A percentile compares a stretch with the other conserved stretches of the same genome.
Evolutionary conservation across 2,329 filamentous ascomycete species (phyloP).

Genomic region (Fusarium pseudonygamai): DNA sequence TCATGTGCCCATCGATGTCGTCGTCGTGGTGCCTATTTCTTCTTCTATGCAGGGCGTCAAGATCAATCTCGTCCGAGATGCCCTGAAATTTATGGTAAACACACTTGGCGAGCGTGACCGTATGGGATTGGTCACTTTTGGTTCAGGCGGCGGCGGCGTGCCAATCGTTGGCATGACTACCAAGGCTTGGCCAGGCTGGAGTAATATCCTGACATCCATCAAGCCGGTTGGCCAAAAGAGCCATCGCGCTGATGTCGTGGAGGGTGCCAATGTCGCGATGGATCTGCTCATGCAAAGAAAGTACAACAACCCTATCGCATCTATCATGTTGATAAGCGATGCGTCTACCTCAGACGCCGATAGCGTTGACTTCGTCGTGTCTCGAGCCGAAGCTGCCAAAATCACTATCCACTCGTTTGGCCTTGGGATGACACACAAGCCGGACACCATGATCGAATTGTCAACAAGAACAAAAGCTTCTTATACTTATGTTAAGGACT

Average conservation of each 20-base stretch:
- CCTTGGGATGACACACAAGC: slow-evolving; percentile 95
- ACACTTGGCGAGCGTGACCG: slow-evolving; percentile 92
- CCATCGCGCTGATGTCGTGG: slow-evolving; percentile 93
- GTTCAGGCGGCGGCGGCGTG: slow-evolving; percentile 90
- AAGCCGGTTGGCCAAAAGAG: slow-evolving; percentile 96
- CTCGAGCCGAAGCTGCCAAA: slow-evolving; percentile 96
- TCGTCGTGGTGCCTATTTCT: slow-evolving; percentile 95
- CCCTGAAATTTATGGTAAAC: slow-evolving; percentile 89
- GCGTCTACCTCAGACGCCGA: slow-evolving; percentile 94
- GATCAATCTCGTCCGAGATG: slow-evolving; percentile 91
- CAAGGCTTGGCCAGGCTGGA: slow-evolving; percentile 93
- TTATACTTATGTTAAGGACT: slow-evolving; percentile 98
- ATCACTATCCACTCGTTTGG: slow-evolving; percentile 98
- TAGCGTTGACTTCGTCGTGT: slow-evolving; percentile 97
- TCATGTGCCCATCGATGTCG: slow-evolving; percentile 93
- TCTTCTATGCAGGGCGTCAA: slow-evolving; percentile 99
- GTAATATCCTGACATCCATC: slow-evolving; percentile 84
- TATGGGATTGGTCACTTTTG: slow-evolving; percentile 97
- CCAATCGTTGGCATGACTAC: slow-evolving; percentile 98
- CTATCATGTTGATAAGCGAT: slow-evolving; percentile 96
- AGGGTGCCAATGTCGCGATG: slow-evolving; percentile 98
- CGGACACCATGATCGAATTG: slow-evolving; percentile 97
- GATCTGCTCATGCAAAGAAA: slow-evolving; percentile 98
- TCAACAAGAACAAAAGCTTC: slow-evolving; percentile 95
- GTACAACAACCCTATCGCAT: slow-evolving; percentile 92